phyloP scores from a whole-genome alignment of 257 asterid species.

The Salvia splendens region DNA sequence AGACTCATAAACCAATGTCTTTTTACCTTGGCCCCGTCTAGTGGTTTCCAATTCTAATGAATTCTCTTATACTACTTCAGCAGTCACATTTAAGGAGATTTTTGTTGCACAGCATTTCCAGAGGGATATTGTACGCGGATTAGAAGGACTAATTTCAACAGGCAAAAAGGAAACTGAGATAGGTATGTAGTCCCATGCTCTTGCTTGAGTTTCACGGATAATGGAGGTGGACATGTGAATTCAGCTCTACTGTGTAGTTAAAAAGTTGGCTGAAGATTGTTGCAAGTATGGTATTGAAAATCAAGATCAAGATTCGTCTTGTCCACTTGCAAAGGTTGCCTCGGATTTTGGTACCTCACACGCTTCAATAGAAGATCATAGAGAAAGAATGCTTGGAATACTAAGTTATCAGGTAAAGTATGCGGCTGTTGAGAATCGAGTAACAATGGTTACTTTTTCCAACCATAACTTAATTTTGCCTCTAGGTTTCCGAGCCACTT shows the following conservation, averaged over 20 bases:
- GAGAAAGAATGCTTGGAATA: constrained; percentile 78
- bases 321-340: constrained; percentile 67
- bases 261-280: constrained; percentile 85
- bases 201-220: constrained; percentile 31
- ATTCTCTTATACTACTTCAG: constrained; percentile 49
- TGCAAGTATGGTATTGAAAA: constrained; percentile 84
- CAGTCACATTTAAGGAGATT: constrained; percentile 63
- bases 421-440: constrained; percentile 14
- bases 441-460: neutral
- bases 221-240: constrained; percentile 26
- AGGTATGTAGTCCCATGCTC: constrained; percentile 49
- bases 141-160: constrained; percentile 70
- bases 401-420: constrained; percentile 72
- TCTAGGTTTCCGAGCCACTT: constrained; percentile 83
- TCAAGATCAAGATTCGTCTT: constrained; percentile 71
- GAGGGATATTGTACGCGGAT: constrained; percentile 84
- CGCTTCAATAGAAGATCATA: constrained; percentile 77
- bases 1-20: constrained; percentile 31
- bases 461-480: neutral
- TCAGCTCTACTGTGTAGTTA: constrained; percentile 56
- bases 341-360: constrained; percentile 80
- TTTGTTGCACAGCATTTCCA: constrained; percentile 96
- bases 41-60: constrained; percentile 47
- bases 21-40: constrained; percentile 14
- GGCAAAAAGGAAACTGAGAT: constrained; percentile 87